Evolutionary conservation across 169 alveolate species (phyloP).

Genomic region (Babesia divergens): DNA sequence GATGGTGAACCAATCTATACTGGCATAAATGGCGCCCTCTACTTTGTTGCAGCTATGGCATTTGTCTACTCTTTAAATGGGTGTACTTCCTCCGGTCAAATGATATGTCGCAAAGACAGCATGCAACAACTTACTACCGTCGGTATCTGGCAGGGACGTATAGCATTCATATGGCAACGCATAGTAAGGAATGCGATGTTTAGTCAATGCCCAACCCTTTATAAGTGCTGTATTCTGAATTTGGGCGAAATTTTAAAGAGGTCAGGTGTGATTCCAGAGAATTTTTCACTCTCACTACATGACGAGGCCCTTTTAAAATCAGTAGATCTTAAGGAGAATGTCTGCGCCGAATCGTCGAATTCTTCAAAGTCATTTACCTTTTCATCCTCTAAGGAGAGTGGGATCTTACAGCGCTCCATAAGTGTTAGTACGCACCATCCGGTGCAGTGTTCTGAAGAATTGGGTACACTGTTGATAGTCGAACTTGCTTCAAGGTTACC

Average conservation of each 20-base stretch:
- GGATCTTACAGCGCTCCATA: too few relatives aligned
- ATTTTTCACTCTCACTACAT: background rate
- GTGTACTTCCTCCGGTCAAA: background rate
- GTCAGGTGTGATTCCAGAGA: background rate
- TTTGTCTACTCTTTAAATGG: slow-evolving; percentile 9
- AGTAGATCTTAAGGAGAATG: background rate
- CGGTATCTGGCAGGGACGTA: slow-evolving; percentile 52
- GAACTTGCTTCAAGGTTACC: slow-evolving; percentile 65
- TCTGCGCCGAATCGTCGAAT: background rate
- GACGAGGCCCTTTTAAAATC: background rate
- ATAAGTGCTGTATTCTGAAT: slow-evolving; percentile 7
- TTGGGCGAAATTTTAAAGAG: slow-evolving; percentile 6
- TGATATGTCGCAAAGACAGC: background rate
- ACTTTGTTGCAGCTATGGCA: slow-evolving; percentile 35
- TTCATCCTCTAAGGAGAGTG: too few relatives aligned
- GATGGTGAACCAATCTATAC: slow-evolving; percentile 59
- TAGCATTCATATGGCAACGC: slow-evolving; percentile 54
- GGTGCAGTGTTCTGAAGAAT: slow-evolving; percentile 32
- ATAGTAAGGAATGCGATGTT: slow-evolving; percentile 23
- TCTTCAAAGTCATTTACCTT: background rate
- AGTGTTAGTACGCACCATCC: background rate
- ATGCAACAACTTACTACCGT: slow-evolving; percentile 12
- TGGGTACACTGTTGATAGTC: slow-evolving; percentile 60
- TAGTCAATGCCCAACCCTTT: slow-evolving; percentile 41
- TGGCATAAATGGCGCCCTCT: slow-evolving; percentile 44